These are phyloP conservation scores for Domatiomyces globalis DNA, from an alignment of 2,329 filamentous ascomycete genomes.

Conservation along the genomic window DNA sequence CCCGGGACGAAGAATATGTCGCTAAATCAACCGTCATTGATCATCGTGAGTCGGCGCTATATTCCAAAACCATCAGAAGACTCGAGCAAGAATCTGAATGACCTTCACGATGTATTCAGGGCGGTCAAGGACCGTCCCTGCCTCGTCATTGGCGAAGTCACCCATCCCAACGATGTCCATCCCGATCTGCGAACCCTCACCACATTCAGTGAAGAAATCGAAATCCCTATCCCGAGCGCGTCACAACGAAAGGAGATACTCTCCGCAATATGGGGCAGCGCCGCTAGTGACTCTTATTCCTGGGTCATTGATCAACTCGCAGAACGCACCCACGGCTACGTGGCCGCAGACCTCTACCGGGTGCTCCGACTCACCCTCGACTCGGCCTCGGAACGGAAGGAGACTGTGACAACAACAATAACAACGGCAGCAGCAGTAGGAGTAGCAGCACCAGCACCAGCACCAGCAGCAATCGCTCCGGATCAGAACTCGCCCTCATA, in stretches of 20 bases:
- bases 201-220: slow-evolving; percentile 54
- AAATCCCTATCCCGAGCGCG: slow-evolving; percentile 63
- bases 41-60: slow-evolving; percentile 8
- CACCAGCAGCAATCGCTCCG: not conserved
- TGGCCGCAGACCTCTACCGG: slow-evolving; percentile 58
- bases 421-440: no score
- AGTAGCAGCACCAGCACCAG: no score
- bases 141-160: slow-evolving; percentile 60
- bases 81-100: slow-evolving; percentile 23
- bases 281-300: slow-evolving; percentile 30
- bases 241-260: slow-evolving; percentile 60
- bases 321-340: slow-evolving; percentile 74
- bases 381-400: slow-evolving; percentile 4
- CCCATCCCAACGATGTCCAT: slow-evolving; percentile 59
- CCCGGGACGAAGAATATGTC: slow-evolving; percentile 32
- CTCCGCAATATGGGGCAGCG: slow-evolving; percentile 40
- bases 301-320: slow-evolving; percentile 47
- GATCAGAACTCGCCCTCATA: not conserved
- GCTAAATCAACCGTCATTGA: slow-evolving; percentile 10
- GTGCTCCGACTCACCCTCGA: slow-evolving; percentile 42
- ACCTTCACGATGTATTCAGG: slow-evolving; percentile 28
- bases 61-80: slow-evolving; percentile 19
- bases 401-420: not conserved
- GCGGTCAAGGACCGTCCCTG: slow-evolving; percentile 39
- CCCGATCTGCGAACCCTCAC: slow-evolving; percentile 49